These are phyloP conservation scores for Aspergillus coremiiformis DNA, from an alignment of 495 filamentous ascomycete species.

Conservation along the genomic window DNA sequence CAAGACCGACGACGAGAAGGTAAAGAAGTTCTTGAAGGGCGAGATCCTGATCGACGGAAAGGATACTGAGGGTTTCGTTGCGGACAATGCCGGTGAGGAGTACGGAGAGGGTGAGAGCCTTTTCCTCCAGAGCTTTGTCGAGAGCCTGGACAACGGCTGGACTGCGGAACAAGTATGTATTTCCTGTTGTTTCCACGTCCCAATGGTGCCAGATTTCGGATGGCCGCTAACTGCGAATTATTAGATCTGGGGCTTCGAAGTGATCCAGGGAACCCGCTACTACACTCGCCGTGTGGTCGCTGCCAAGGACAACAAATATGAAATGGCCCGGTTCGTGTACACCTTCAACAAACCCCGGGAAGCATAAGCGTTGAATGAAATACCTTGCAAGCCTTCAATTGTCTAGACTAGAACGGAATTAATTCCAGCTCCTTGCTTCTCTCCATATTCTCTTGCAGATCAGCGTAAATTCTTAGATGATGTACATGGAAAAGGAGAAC, in stretches of 20 bases:
- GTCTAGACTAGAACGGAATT: not conserved
- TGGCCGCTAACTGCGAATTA: slow-evolving; percentile 1
- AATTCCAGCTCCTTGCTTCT: not conserved
- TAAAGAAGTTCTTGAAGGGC: slow-evolving; percentile 38
- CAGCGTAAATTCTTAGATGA: not conserved
- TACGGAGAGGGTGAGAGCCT: slow-evolving; percentile 34
- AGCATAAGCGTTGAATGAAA: not conserved
- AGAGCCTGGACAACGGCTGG: slow-evolving; percentile 36
- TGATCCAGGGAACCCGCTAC: slow-evolving; percentile 51
- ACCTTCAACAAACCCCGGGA: slow-evolving; percentile 38
- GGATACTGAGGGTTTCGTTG: slow-evolving; percentile 29
- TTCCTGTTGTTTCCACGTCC: slow-evolving; percentile 4
- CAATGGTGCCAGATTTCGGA: not conserved
- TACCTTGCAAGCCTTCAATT: not conserved
- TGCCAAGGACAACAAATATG: slow-evolving; percentile 52
- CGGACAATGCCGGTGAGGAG: slow-evolving; percentile 31
- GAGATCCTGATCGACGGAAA: slow-evolving; percentile 35
- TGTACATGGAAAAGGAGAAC: not conserved
- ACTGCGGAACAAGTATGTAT: slow-evolving; percentile 44
- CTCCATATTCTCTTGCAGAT: not conserved
- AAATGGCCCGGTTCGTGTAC: slow-evolving; percentile 67
- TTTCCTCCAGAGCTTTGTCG: slow-evolving; percentile 41
- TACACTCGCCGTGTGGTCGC: slow-evolving; percentile 62
- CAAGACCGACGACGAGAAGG: slow-evolving; percentile 32
- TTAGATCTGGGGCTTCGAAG: slow-evolving; percentile 59